Evolutionary conservation across 2,329 filamentous ascomycete genomes (phyloP), one percentile per base, ranked within the genome.

Genomic region (Aspergillus glaucus): DNA sequence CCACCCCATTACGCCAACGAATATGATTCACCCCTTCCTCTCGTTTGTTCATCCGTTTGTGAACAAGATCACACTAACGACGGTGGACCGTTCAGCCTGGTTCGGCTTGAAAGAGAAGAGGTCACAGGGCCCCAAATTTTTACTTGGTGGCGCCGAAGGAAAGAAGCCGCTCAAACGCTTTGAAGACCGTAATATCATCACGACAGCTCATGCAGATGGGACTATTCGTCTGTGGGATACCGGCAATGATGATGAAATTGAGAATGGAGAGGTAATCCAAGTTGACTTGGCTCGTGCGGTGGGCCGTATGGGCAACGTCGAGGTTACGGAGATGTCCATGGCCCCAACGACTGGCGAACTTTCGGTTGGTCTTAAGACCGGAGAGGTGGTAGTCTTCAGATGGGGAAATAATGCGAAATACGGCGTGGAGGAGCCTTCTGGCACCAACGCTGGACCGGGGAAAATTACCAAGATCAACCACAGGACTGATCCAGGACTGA

Each of bases 151-250:
- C 6, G 85, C 84, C 1, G 85, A 87, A 63, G 85, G 80, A 1
- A 76, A 78, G 4, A 81, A 83, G 54, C 81, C 84, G 6, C 74
- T 88, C 37, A 87, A 88, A 59, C 77, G 88, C 53, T 91, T 88
- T 58, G 90, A 95, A 61, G 79, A 84, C 52, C 81, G 93, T 43
- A 95, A 90, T 49, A 81, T 97, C 41, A 79, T 95, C 6, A 86
- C 92, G 52, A 88, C 88, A 4, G 86, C 89, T 0, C 92, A 98
- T 66, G 89, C 86, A 3, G 93, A 98, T 68, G 89, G 91, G 46
- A 94, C 87, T 0, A 77, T 98, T n/a, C 79, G 91, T 28, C 75
- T 97, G 6, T 98, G 91, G 90, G 93, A 98, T 68, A 82, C 86
- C 17, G 93, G 93, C 0, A 87, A 95, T 61, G 87, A 83, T 12